phyloP scores from a whole-genome alignment of 192 early-diverging fungal genomes.

The Thoreauomyces humboldtii region DNA sequence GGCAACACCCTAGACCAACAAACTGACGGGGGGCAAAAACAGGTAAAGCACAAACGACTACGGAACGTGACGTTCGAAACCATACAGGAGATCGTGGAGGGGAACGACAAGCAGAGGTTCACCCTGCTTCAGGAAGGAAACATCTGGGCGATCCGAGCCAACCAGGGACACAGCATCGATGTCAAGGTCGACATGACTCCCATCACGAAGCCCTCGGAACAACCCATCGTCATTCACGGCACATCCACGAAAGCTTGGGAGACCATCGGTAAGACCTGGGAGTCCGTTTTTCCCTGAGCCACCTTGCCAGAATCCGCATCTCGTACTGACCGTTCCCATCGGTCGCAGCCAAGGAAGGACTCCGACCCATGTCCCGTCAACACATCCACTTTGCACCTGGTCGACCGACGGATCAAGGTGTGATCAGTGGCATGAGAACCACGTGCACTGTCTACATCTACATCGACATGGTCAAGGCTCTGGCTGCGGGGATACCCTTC shows the following conservation, averaged over 20 bases:
- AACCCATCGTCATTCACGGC: slow-evolving; percentile 67
- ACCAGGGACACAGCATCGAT: slow-evolving; percentile 73
- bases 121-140: slow-evolving; percentile 45
- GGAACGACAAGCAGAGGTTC: slow-evolving; percentile 84
- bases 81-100: slow-evolving; percentile 65
- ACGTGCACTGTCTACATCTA: slow-evolving; percentile 74
- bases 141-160: slow-evolving; percentile 71
- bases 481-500: slow-evolving; percentile 76
- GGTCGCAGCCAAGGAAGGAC: slow-evolving; percentile 55
- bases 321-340: slow-evolving; percentile 23
- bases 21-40: too few species aligned
- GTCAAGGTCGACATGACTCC: slow-evolving; percentile 46
- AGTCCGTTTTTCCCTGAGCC: slow-evolving; percentile 12
- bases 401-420: slow-evolving; percentile 51
- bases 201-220: slow-evolving; percentile 42
- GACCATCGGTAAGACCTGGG: slow-evolving; percentile 58
- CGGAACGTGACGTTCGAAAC: slow-evolving; percentile 55
- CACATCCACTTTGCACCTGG: slow-evolving; percentile 90
- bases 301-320: not conserved
- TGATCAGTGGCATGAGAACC: slow-evolving; percentile 73
- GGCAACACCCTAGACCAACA: too few species aligned
- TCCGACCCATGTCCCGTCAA: slow-evolving; percentile 76
- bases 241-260: slow-evolving; percentile 56
- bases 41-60: slow-evolving; percentile 61
- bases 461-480: slow-evolving; percentile 68